These are phyloP conservation scores for Petunia axillaris DNA, from an alignment of 257 asterid genomes.

Conservation along the genomic window DNA sequence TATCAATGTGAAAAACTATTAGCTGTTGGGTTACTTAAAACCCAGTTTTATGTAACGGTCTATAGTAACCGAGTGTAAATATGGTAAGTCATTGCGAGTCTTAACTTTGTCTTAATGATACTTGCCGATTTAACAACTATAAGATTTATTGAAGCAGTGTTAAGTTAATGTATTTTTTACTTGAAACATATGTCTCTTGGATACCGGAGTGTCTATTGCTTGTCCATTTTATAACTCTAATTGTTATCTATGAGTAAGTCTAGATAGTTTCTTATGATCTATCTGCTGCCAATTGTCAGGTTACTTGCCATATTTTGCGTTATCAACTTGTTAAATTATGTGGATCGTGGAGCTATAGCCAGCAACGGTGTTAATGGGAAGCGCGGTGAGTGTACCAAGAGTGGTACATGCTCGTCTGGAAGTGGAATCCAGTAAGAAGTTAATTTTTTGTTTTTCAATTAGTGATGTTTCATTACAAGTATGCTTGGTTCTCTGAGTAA, in stretches of 20 bases:
- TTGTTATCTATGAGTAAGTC: background rate
- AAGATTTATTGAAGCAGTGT: background rate
- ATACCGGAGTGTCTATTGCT: background rate
- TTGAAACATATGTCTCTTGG: no score
- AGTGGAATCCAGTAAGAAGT: constrained; percentile 80
- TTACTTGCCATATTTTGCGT: constrained; percentile 66
- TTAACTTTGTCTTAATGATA: background rate
- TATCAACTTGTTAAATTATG: constrained; percentile 73
- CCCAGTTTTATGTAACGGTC: background rate
- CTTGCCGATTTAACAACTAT: background rate
- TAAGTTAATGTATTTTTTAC: no score
- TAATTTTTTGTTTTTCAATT: background rate
- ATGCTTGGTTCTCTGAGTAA: background rate
- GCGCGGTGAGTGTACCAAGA: constrained; percentile 50
- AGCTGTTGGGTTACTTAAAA: constrained; percentile 18
- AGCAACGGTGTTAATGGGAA: constrained; percentile 93
- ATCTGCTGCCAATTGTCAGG: constrained; percentile 40
- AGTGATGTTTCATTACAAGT: background rate
- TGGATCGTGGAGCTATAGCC: constrained; percentile 90
- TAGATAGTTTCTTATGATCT: constrained; percentile 22
- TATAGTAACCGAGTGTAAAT: background rate
- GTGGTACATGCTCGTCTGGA: constrained; percentile 67
- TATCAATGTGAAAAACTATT: constrained; percentile 20
- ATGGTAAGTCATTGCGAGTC: background rate
- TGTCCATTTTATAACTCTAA: background rate